Evolutionary conservation across 805 yeast species (phyloP).

Genomic region (Yarrowia divulgata): DNA sequence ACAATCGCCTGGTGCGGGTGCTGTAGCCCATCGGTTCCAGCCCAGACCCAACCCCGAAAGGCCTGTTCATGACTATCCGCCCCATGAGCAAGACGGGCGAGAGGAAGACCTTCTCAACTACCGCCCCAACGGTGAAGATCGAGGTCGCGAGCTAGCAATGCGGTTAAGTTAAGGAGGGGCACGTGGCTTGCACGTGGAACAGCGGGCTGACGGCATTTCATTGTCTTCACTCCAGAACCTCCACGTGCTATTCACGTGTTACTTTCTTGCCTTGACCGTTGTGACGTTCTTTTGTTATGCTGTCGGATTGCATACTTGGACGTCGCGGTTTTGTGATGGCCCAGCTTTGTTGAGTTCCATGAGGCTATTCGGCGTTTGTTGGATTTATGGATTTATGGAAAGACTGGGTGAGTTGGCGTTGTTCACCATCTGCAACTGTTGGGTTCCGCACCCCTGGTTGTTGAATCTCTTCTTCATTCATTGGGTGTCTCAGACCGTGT

Average conservation of each 20-base stretch:
- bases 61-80: no score
- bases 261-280: neutral
- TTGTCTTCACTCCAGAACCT: neutral
- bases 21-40: conserved; percentile 8
- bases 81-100: no score
- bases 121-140: neutral
- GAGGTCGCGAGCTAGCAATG: conserved; percentile 5
- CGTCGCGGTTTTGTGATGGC: neutral
- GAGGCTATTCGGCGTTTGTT: neutral
- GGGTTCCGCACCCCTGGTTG: neutral
- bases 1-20: neutral
- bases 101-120: neutral
- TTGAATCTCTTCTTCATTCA: neutral
- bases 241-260: neutral
- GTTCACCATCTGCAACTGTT: neutral
- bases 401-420: no score
- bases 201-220: neutral
- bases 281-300: neutral
- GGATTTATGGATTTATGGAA: conserved; percentile 1
- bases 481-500: neutral
- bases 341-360: neutral
- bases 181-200: neutral
- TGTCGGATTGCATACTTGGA: neutral
- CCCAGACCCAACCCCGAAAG: neutral
- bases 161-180: neutral